Conservation (phyloP, 345 rosid species). For the Hibiscus mutabilis region DNA sequence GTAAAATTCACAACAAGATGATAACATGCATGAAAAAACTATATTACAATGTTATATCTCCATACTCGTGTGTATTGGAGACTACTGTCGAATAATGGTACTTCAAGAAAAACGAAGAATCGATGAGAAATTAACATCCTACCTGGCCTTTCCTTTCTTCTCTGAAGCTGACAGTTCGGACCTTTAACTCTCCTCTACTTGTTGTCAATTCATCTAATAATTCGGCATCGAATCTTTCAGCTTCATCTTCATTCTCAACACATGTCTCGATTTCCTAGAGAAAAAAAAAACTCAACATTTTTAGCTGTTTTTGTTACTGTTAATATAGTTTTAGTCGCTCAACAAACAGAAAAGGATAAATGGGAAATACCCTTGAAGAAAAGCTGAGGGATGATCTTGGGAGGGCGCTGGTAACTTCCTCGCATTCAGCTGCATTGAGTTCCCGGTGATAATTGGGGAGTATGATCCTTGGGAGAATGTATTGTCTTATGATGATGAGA, state of each 20-base stretch:
- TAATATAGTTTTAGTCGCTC: neutral
- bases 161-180: slow-evolving; percentile 42
- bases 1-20: too few species aligned
- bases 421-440: slow-evolving; percentile 78
- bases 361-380: slow-evolving; percentile 25
- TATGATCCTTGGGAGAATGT: slow-evolving; percentile 60
- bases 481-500: slow-evolving; percentile 62
- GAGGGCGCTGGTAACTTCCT: slow-evolving; percentile 44
- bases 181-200: slow-evolving; percentile 68
- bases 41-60: too few species aligned
- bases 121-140: neutral
- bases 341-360: neutral
- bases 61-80: neutral
- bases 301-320: neutral
- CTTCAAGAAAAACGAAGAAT: neutral
- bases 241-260: slow-evolving; percentile 21
- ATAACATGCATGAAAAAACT: too few species aligned
- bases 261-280: slow-evolving; percentile 33
- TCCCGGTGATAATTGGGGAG: slow-evolving; percentile 37
- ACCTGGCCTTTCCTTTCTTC: slow-evolving; percentile 37
- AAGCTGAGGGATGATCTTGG: slow-evolving; percentile 33
- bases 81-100: neutral
- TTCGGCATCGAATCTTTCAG: slow-evolving; percentile 51
- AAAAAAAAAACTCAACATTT: neutral
- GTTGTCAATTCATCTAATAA: slow-evolving; percentile 73